A percentile compares a stretch with the other conserved stretches of the same genome.
Conservation (phyloP, 2,329 filamentous ascomycete species). For the Penicillium paneum region DNA sequence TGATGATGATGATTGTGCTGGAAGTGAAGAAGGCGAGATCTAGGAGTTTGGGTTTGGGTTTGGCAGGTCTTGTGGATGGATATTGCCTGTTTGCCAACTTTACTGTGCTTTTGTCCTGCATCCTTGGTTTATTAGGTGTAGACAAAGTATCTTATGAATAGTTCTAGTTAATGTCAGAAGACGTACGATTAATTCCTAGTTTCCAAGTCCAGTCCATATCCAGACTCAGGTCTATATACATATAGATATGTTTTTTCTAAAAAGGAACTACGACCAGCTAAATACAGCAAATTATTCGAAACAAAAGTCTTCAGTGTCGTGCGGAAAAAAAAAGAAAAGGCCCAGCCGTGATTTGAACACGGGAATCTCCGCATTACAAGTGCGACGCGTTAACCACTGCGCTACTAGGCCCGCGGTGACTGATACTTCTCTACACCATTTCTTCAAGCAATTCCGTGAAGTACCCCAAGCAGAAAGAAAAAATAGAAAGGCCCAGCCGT, state of each 20-base stretch:
- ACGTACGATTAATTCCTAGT: not conserved
- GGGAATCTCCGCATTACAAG: not conserved
- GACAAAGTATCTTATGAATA: not conserved
- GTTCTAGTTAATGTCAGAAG: not conserved
- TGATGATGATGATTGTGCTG: constrained; percentile 37
- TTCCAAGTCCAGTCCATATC: not conserved
- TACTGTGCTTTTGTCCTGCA: not conserved
- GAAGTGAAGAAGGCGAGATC: constrained; percentile 46
- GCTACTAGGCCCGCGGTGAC: not conserved
- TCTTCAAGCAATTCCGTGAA: too few relatives aligned
- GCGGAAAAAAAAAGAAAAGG: not conserved
- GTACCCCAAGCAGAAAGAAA: too few relatives aligned
- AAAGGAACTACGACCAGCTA: too few relatives aligned
- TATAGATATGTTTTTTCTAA: too few relatives aligned
- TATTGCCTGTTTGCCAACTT: not conserved
- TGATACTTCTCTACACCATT: too few relatives aligned
- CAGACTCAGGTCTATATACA: too few relatives aligned
- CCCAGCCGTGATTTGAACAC: not conserved
- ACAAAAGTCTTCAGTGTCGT: too few relatives aligned
- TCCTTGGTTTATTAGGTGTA: not conserved
- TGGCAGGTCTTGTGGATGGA: not conserved
- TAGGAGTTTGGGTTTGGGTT: constrained; percentile 10
- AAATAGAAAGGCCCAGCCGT: not conserved
- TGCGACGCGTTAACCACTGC: not conserved
- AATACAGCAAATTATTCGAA: too few relatives aligned